Conservation (phyloP, 768 basidiomycete species). For the Phylloporus arenicola region DNA sequence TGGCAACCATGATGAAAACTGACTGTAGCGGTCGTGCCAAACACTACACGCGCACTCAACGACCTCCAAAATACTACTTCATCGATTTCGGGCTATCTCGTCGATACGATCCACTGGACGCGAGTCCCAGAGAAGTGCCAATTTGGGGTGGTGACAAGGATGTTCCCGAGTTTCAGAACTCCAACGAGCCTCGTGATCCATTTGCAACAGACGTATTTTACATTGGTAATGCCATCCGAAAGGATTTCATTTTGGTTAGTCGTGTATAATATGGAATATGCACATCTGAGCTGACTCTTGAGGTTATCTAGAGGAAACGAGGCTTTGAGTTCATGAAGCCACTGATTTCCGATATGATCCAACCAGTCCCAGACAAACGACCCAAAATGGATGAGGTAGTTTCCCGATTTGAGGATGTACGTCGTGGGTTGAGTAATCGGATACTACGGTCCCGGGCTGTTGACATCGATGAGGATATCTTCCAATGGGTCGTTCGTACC, state of each 20-base stretch:
- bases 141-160: no score
- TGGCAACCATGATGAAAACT: conserved; percentile 5
- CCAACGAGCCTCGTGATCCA: conserved; percentile 26
- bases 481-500: conserved; percentile 9
- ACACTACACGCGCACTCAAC: conserved; percentile 28
- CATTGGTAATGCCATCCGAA: no score
- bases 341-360: conserved; percentile 33
- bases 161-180: conserved; percentile 35
- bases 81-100: no score
- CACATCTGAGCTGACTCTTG: no score
- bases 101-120: no score
- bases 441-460: conserved; percentile 27
- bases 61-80: no score
- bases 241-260: conserved; percentile 29
- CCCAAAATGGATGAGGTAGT: conserved; percentile 36
- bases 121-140: no score
- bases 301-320: not conserved
- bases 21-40: conserved; percentile 20
- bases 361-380: conserved; percentile 31
- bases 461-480: conserved; percentile 5
- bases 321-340: conserved; percentile 31
- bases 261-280: no score
- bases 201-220: conserved; percentile 44
- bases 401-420: conserved; percentile 11
- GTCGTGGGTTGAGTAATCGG: conserved; percentile 2